A percentile compares a stretch with the other conserved stretches of the same genome.
Conservation (phyloP, 306 rosid genomes). For the Cucurbita moschata region DNA sequence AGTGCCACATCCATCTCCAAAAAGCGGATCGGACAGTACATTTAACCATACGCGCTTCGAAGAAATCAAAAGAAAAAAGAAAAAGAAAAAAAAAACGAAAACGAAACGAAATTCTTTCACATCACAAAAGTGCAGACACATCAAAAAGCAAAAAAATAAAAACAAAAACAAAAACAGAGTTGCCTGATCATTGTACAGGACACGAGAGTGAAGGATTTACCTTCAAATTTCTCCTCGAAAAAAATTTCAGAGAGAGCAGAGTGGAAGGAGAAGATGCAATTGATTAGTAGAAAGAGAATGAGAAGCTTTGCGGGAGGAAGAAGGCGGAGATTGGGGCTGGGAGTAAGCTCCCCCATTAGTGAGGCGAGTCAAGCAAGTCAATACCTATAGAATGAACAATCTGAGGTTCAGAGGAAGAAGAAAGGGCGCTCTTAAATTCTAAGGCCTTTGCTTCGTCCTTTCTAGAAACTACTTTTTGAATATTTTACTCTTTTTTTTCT, state of each 20-base stretch:
- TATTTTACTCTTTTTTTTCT: background rate
- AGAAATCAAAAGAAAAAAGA: background rate
- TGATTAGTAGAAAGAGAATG: background rate
- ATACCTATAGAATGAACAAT: background rate
- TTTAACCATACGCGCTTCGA: background rate
- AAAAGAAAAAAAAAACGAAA: too few relatives aligned
- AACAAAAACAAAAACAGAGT: background rate
- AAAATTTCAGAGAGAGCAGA: constrained; percentile 44
- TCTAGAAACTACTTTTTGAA: background rate
- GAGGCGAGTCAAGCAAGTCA: background rate
- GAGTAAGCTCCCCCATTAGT: constrained; percentile 1
- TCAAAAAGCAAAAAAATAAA: background rate
- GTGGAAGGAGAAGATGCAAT: constrained; percentile 10
- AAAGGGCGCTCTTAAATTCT: background rate
- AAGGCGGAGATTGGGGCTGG: background rate
- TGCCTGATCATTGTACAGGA: background rate
- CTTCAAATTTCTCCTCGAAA: constrained; percentile 81
- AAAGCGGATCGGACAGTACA: background rate
- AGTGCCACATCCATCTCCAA: background rate
- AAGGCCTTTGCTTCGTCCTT: background rate
- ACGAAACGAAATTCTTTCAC: background rate
- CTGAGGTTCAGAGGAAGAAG: background rate
- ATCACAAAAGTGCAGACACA: background rate
- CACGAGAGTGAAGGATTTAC: constrained; percentile 12
- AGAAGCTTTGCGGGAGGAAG: background rate